Conservation (phyloP, 495 filamentous ascomycete genomes). For the Lophiotrema nucula region DNA sequence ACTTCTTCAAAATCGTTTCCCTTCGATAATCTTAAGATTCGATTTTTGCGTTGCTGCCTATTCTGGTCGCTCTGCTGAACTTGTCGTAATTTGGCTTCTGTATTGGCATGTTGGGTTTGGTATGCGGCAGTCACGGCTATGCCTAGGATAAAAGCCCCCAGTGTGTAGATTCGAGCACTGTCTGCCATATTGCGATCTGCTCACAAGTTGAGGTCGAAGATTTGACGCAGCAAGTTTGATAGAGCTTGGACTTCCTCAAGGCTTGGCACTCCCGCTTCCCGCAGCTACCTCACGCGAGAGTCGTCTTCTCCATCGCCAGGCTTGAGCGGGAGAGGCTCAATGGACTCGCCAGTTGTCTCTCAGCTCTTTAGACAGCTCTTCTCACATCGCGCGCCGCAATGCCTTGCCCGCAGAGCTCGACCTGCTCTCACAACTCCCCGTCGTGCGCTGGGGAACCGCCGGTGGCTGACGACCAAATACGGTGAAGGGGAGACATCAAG, state of each 20-base stretch:
- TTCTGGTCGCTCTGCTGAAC: background rate
- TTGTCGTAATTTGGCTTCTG: background rate
- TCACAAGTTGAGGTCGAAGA: background rate
- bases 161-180: slow-evolving; percentile 21
- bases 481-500: slow-evolving; percentile 21
- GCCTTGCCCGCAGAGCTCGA: slow-evolving; percentile 21
- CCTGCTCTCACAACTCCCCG: slow-evolving; percentile 7
- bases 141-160: slow-evolving; percentile 71
- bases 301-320: background rate
- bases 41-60: slow-evolving; percentile 1
- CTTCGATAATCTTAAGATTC: slow-evolving; percentile 60
- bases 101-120: background rate
- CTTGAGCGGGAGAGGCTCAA: slow-evolving; percentile 39
- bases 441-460: slow-evolving; percentile 11
- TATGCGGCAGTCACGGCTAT: slow-evolving; percentile 68
- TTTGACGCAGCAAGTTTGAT: slow-evolving; percentile 10
- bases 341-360: slow-evolving; percentile 79
- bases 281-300: slow-evolving; percentile 6
- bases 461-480: slow-evolving; percentile 13
- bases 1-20: slow-evolving; percentile 1
- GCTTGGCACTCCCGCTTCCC: slow-evolving; percentile 11
- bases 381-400: slow-evolving; percentile 59
- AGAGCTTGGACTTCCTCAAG: background rate
- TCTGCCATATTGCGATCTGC: slow-evolving; percentile 10
- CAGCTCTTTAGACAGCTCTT: slow-evolving; percentile 84